phyloP scores from a whole-genome alignment of 495 filamentous ascomycete genomes.

The Aspergillus indologenus region DNA sequence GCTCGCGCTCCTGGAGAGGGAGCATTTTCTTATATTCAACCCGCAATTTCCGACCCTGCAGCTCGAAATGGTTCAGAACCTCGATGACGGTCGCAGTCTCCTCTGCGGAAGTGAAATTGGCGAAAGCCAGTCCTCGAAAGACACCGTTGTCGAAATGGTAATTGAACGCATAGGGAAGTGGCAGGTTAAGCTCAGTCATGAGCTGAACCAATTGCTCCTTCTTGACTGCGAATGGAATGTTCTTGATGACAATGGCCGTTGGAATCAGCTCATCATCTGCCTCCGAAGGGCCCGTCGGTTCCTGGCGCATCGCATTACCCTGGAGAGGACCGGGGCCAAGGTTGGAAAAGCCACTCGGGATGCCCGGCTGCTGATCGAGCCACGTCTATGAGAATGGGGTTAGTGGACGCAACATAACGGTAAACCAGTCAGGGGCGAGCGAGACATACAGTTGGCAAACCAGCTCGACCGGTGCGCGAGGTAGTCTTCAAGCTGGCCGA shows the following conservation, averaged over 20 bases:
- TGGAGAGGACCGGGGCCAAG: constrained; percentile 52
- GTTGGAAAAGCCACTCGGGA: constrained; percentile 52
- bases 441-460: constrained; percentile 57
- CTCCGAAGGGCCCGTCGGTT: constrained; percentile 51
- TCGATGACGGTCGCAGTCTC: constrained; percentile 91
- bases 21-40: constrained; percentile 99
- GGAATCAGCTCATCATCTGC: constrained; percentile 86
- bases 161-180: constrained; percentile 97
- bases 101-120: constrained; percentile 94
- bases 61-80: constrained; percentile 87
- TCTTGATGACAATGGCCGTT: constrained; percentile 98
- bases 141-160: constrained; percentile 99
- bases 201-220: constrained; percentile 89
- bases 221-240: constrained; percentile 97
- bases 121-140: constrained; percentile 93
- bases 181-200: constrained; percentile 88
- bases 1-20: constrained; percentile 85
- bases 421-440: background rate
- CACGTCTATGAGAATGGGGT: constrained; percentile 44
- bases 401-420: constrained; percentile 6
- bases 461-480: constrained; percentile 47
- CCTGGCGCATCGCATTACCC: constrained; percentile 49
- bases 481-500: constrained; percentile 57
- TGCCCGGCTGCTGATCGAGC: constrained; percentile 56
- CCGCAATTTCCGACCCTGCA: constrained; percentile 88